These are phyloP conservation scores for Hyphopichia khmerensis DNA, from an alignment of 1,139 yeast genomes.

Conservation along the genomic window DNA sequence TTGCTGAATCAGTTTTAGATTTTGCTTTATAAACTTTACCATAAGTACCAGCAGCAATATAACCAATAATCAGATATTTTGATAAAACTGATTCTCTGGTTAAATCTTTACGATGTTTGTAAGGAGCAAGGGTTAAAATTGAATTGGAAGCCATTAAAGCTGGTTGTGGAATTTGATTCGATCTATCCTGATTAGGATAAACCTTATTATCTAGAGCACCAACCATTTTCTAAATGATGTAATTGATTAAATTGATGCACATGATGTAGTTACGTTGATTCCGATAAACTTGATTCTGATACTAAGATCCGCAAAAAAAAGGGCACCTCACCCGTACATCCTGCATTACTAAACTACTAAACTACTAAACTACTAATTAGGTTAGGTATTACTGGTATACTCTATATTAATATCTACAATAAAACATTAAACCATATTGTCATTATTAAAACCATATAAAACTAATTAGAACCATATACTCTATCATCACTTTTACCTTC, in stretches of 20 bases:
- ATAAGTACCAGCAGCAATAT: conserved; percentile 97
- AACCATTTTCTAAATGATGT: background rate
- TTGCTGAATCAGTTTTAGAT: conserved; percentile 28
- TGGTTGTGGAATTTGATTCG: conserved; percentile 29
- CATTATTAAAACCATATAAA: background rate
- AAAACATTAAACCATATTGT: background rate
- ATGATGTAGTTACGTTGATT: too few species aligned
- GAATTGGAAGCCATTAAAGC: conserved; percentile 65
- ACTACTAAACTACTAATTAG: too few species aligned
- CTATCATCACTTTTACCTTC: conserved; percentile 72
- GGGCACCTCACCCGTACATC: too few species aligned
- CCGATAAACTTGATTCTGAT: too few species aligned
- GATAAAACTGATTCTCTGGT: conserved; percentile 71
- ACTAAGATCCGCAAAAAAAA: too few species aligned
- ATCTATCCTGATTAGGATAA: background rate
- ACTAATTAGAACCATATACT: conserved; percentile 19
- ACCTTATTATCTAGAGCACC: background rate
- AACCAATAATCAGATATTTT: conserved; percentile 85
- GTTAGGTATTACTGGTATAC: too few species aligned
- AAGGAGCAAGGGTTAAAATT: conserved; percentile 71
- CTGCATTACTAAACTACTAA: too few species aligned
- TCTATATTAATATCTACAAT: too few species aligned
- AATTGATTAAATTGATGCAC: too few species aligned
- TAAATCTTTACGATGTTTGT: conserved; percentile 68
- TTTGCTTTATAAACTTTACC: conserved; percentile 95